phyloP scores from a whole-genome alignment of 192 early-diverging fungal genomes.

The Entomortierella beljakovae region DNA sequence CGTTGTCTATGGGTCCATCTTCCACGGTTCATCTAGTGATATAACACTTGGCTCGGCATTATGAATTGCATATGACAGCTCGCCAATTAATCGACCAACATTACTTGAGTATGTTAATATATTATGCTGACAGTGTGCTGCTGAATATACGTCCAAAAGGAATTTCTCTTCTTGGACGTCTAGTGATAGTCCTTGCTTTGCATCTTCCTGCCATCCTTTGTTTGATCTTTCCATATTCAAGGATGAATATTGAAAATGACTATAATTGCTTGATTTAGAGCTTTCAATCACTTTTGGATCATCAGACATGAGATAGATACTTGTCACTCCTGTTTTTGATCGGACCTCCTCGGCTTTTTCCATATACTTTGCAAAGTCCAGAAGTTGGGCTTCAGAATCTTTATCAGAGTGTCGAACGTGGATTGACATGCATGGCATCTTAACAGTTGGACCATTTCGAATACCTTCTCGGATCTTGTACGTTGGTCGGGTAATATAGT shows the following conservation, averaged over 20 bases:
- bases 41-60: slow-evolving; percentile 18
- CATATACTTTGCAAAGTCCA: slow-evolving; percentile 23
- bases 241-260: slow-evolving; percentile 13
- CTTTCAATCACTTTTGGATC: slow-evolving; percentile 17
- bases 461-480: slow-evolving; percentile 1
- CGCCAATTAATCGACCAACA: slow-evolving; percentile 23
- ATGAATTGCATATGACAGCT: slow-evolving; percentile 7
- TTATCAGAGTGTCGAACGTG: slow-evolving; percentile 41
- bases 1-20: slow-evolving; percentile 9
- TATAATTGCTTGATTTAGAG: slow-evolving; percentile 11
- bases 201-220: slow-evolving; percentile 16
- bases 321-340: slow-evolving; percentile 10
- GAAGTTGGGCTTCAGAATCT: background rate
- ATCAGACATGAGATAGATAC: slow-evolving; percentile 30
- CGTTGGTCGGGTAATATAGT: slow-evolving; percentile 26
- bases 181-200: background rate
- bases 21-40: slow-evolving; percentile 21
- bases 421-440: slow-evolving; percentile 21
- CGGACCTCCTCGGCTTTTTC: background rate
- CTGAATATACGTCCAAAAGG: slow-evolving; percentile 18
- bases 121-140: slow-evolving; percentile 19
- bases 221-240: slow-evolving; percentile 24
- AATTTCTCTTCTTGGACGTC: slow-evolving; percentile 17
- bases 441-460: background rate
- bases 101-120: slow-evolving; percentile 38